Evolutionary conservation across 345 rosid species (phyloP).

Genomic region (Acer yangbiense): DNA sequence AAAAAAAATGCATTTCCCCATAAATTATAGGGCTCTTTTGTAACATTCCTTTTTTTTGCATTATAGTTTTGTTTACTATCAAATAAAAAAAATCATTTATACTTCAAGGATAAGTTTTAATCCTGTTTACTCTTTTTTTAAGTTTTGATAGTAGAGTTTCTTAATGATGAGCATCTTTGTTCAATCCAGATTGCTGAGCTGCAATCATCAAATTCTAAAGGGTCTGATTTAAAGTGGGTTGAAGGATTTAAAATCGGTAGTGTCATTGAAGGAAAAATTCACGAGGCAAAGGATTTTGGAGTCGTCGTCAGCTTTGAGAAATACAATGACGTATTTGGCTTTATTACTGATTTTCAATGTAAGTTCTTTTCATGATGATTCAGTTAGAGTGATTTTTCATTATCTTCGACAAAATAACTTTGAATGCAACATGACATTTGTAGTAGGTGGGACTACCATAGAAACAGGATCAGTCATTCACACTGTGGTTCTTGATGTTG

Average conservation of each 20-base stretch:
- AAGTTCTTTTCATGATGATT: conserved; percentile 31
- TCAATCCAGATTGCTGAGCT: conserved; percentile 66
- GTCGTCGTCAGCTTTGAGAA: conserved; percentile 73
- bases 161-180: background rate
- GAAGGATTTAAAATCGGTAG: conserved; percentile 76
- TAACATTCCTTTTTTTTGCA: no score
- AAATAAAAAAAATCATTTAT: background rate
- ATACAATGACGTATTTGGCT: conserved; percentile 68
- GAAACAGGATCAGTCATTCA: conserved; percentile 63
- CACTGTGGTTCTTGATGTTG: conserved; percentile 82
- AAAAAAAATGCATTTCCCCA: background rate
- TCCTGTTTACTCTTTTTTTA: background rate
- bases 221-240: conserved; percentile 60
- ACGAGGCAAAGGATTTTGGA: conserved; percentile 79
- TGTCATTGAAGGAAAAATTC: conserved; percentile 66
- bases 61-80: no score
- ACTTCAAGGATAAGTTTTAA: conserved; percentile 5
- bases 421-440: conserved; percentile 22
- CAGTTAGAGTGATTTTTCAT: conserved; percentile 3
- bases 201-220: conserved; percentile 51
- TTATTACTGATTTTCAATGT: conserved; percentile 80
- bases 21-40: no score
- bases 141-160: background rate
- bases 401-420: conserved; percentile 10
- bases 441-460: conserved; percentile 65